Base-by-base conservation (phyloP, 768 basidiomycete species). In the Coprinopsis sp. region DNA sequence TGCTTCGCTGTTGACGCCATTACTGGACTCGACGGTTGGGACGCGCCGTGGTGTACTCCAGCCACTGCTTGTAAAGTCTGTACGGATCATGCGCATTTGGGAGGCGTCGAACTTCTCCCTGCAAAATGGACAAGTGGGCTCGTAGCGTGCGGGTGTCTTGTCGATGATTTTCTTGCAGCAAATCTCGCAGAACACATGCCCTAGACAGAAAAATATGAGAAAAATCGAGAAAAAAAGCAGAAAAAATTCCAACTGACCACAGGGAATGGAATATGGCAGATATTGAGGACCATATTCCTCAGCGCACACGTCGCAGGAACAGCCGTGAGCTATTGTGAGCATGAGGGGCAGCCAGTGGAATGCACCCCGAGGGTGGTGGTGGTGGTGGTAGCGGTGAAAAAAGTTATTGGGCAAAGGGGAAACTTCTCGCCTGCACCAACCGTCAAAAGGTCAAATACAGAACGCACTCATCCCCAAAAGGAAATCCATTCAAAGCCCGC, bases 221-320 rank as follows among this genome's bases (percentile, higher is more conserved):
- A 54, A 45, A 49, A 34, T 24, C 19, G 40, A 49, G 33, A 37
- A 46, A 51, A 33, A 36, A 63, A 69, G 59, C 56, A 54, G 54
- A 56, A 62, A 61, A 63, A 54, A 51, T 51, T 28, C 6, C 11
- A 19, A 65, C 77, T 54, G 43, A 87, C 87, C 87, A 68, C 87
- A 90, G 50, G 87, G 83, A 62, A 90, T 88, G 43, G 79, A 86
- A 64, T 89, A 83, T 51, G 87, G 87, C 52, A 78, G 69, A 64
- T 79, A 81, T 57, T 81, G 81, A 48, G 79, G 71, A 61, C 82
- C 82, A 67, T 78, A 90, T 73, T 89, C 86, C 69, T 89, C 87
- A 60, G 87, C 87, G 74, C 87, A 90, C 61, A 90, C 87, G 76
- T 90, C 87, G 82, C 87, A 90, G 65, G 82, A 75, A 64, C 84